Conservation (phyloP, 2,329 filamentous ascomycete genomes). For the Blastomyces percursus region DNA sequence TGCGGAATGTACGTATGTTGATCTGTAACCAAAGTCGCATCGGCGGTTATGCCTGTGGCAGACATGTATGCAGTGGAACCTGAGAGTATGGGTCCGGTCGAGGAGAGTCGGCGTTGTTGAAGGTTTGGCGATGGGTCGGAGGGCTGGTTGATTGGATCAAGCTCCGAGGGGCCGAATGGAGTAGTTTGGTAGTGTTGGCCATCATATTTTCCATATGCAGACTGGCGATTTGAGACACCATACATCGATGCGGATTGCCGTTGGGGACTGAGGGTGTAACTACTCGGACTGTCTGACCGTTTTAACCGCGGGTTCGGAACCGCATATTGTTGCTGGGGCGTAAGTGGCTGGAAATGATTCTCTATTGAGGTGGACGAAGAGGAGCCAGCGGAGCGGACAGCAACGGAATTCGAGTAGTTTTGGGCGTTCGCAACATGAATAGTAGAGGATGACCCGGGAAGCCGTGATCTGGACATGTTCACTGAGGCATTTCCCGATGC, state of each 20-base stretch:
- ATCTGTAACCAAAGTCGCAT: constrained; percentile 1
- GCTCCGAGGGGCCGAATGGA: constrained; percentile 13
- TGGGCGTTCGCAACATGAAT: constrained; percentile 11
- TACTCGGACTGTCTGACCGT: constrained; percentile 21
- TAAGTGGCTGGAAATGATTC: constrained; percentile 20
- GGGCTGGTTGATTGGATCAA: constrained; percentile 14
- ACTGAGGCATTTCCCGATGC: neutral
- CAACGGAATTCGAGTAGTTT: constrained; percentile 12
- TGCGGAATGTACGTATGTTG: constrained; percentile 11
- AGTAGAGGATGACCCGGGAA: constrained; percentile 9
- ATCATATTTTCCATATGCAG: constrained; percentile 16
- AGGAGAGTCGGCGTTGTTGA: constrained; percentile 13
- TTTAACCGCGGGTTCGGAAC: constrained; percentile 19
- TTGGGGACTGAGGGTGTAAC: constrained; percentile 21
- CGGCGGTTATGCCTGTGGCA: constrained; percentile 14
- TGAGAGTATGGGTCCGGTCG: constrained; percentile 10
- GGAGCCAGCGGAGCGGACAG: constrained; percentile 11
- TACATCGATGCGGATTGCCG: constrained; percentile 19
- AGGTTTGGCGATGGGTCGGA: constrained; percentile 6
- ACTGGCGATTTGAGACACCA: constrained; percentile 18
- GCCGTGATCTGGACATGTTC: constrained; percentile 3
- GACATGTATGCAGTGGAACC: constrained; percentile 14
- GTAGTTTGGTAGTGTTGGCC: constrained; percentile 11
- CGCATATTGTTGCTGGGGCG: constrained; percentile 18
- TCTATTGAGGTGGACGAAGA: constrained; percentile 26